A percentile compares a stretch with the other conserved stretches of the same genome.
Conservation (phyloP, 2,329 filamentous ascomycete genomes). For the Ophiocordyceps camponoti-floridani region DNA sequence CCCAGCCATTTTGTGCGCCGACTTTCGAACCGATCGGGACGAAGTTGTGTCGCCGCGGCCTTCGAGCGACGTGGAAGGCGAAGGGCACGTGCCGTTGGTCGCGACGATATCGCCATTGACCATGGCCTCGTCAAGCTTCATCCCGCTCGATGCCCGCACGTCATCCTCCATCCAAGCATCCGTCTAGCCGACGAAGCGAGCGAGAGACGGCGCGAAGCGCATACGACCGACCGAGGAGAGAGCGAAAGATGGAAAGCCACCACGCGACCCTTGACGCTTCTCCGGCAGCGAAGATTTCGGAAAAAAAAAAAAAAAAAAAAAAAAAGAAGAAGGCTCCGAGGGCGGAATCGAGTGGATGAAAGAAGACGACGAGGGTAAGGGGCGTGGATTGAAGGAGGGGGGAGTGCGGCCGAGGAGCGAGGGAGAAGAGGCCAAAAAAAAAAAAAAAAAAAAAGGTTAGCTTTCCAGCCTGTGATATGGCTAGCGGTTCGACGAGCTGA, state of each 20-base stretch:
- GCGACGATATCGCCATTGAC: slow-evolving; percentile 19
- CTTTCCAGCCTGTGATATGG: background rate
- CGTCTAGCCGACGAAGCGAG: background rate
- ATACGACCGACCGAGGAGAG: background rate
- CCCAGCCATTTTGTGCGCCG: slow-evolving; percentile 46
- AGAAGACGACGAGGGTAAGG: background rate
- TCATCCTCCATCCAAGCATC: slow-evolving; percentile 21
- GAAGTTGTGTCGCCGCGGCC: slow-evolving; percentile 27
- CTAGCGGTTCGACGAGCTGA: background rate
- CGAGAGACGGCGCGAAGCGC: background rate
- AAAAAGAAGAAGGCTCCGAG: background rate
- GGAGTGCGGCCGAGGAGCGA: background rate
- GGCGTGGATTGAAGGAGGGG: background rate
- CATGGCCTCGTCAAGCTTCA: slow-evolving; percentile 24
- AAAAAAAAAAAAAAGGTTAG: background rate
- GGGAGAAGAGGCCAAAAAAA: background rate
- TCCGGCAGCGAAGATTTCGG: too few species aligned
- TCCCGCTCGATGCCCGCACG: slow-evolving; percentile 19
- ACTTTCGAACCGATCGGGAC: slow-evolving; percentile 55
- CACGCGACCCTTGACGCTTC: too few species aligned
- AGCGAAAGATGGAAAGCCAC: background rate
- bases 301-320: background rate
- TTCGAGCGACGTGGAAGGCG: slow-evolving; percentile 25
- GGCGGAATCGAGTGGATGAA: background rate
- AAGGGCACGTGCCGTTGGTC: slow-evolving; percentile 13